These are phyloP conservation scores for Colletotrichum sp. DNA, from an alignment of 2,329 filamentous ascomycete species.

Conservation along the genomic window DNA sequence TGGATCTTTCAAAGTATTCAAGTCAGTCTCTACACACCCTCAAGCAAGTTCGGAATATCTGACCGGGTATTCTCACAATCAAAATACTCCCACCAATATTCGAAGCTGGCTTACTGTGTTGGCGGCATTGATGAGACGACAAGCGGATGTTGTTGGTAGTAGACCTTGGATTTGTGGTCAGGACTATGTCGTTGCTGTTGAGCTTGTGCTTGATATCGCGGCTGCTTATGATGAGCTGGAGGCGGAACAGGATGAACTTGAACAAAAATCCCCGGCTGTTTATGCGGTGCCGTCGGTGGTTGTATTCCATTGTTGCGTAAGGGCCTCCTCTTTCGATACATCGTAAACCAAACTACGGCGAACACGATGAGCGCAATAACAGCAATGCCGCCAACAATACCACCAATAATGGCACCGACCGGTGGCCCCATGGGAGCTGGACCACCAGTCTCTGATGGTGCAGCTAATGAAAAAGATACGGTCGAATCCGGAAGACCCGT, in stretches of 20 bases:
- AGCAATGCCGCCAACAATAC: slow-evolving; percentile 38
- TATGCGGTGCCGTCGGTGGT: neutral
- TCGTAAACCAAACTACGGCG: slow-evolving; percentile 29
- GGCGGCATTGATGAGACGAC: rapidly evolving
- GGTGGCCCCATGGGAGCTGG: neutral
- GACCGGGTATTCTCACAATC: rapidly evolving
- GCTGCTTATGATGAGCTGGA: neutral
- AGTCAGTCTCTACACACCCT: rapidly evolving
- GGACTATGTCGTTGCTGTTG: neutral
- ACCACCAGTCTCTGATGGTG: neutral
- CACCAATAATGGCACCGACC: slow-evolving; percentile 39
- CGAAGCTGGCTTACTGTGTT: rapidly evolving
- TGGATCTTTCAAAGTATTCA: rapidly evolving
- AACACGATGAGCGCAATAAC: slow-evolving; percentile 32
- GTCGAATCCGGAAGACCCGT: neutral
- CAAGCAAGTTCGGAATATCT: rapidly evolving
- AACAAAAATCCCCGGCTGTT: neutral
- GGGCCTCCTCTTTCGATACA: slow-evolving; percentile 25
- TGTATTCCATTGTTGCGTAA: neutral
- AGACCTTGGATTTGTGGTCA: neutral
- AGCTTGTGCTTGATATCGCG: neutral
- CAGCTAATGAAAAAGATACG: neutral
- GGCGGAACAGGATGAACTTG: neutral
- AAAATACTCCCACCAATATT: rapidly evolving
- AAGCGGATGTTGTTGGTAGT: neutral